phyloP scores from a whole-genome alignment of 768 basidiomycete genomes.

The Tulasnella sp. region DNA sequence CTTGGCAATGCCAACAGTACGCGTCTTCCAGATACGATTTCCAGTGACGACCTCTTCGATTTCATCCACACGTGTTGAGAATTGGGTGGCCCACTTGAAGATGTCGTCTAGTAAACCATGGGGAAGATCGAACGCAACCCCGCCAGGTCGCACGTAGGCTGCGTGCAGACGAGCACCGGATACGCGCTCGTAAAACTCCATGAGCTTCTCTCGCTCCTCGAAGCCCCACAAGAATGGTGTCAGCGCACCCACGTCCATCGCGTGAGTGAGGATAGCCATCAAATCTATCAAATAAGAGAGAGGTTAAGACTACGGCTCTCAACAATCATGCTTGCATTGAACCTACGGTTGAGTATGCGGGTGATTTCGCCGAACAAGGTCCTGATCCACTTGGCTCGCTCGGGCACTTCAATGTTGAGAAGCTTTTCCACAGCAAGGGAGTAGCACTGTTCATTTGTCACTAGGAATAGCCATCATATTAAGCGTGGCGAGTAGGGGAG shows the following conservation, averaged over 20 bases:
- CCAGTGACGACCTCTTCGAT: conserved; percentile 96
- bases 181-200: conserved; percentile 99
- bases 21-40: conserved; percentile 96
- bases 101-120: conserved; percentile 99
- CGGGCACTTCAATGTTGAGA: conserved; percentile 92
- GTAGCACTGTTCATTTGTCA: conserved; percentile 98
- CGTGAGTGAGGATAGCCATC: conserved; percentile 93
- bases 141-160: conserved; percentile 95
- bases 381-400: conserved; percentile 96
- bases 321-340: conserved; percentile 2
- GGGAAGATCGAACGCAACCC: conserved; percentile 94
- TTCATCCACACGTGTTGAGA: conserved; percentile 80
- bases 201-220: conserved; percentile 98
- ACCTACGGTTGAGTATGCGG: conserved; percentile 80
- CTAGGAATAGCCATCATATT: too few relatives aligned
- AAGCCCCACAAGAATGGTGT: conserved; percentile 99
- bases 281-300: conserved; percentile 41
- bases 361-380: conserved; percentile 97
- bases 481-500: neutral
- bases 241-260: conserved; percentile 95
- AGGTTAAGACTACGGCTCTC: neutral
- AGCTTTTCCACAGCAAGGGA: conserved; percentile 96
- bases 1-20: conserved; percentile 78
- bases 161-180: conserved; percentile 95
- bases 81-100: conserved; percentile 96